Base-by-base conservation (phyloP, 1,284 basidiomycete genomes). In the Austroboletus novae-zelandiae region DNA sequence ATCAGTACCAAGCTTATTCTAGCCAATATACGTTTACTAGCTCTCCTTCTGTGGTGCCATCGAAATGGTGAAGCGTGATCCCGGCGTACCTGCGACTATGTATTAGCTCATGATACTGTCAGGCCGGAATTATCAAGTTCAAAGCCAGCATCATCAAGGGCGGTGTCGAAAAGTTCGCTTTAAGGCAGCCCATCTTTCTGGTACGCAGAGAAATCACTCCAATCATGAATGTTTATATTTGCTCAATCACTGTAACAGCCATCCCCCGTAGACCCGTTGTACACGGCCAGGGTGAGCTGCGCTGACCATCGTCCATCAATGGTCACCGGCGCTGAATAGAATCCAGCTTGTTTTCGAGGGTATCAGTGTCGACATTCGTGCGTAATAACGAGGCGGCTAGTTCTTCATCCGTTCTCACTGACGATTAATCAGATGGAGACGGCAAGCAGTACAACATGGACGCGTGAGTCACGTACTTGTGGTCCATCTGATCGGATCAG, bases 381-480 rank as follows among this genome's bases (percentile, higher is more conserved):
- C 71, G 39, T 62, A 9, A 31, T 15, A 14, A 13, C 17, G 3
- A 4, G 9, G 25, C 25, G 8, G 25, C 25, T 27, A 6, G 8
- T 50, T 18, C 3, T 30, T 3, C 4, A 23, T 9, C 45, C 15
- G 6, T 20, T 27, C 35, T 37, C 14, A 5, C 36, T 61, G 25
- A 61, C 23, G 7, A 23, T 41, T 11, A 13, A n/a, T 18, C 40
- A 85, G 83, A 89, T 53, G 85, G 86, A 0, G 80, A 84, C 57
- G 86, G 87, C 3, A 83, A 79, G 55, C 87, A 90, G 64, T 84
- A 86, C 64, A 78, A 83, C 61, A 90, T 90, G 87, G 83, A 88
- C 57, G 82, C 86, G 81, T 84, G 58, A 64, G 82, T 65, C 1
- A 40, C 9, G 32, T 27, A 1, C 25, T 27, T 27, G 25, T 27